These are phyloP conservation scores for Cladosporium velox DNA, from an alignment of 2,329 filamentous ascomycete species.

Conservation along the genomic window DNA sequence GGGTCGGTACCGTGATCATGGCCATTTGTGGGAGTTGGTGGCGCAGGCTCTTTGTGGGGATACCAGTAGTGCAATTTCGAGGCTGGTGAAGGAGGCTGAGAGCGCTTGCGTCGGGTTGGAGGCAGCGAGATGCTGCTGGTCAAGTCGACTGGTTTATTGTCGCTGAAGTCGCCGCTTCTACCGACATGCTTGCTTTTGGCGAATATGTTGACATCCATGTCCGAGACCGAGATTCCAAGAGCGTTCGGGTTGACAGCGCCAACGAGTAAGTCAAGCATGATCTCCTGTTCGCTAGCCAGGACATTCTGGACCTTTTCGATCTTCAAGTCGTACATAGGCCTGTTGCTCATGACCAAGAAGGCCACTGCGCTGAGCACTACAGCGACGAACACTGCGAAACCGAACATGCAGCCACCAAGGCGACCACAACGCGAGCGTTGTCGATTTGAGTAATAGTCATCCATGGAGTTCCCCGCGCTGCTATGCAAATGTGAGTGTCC, in stretches of 20 bases:
- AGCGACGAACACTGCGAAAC: slow-evolving; percentile 78
- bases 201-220: slow-evolving; percentile 89
- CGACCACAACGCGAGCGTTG: slow-evolving; percentile 50
- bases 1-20: slow-evolving; percentile 30
- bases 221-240: slow-evolving; percentile 79
- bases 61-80: slow-evolving; percentile 29
- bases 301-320: slow-evolving; percentile 84
- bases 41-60: neutral
- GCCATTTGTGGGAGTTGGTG: slow-evolving; percentile 9
- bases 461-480: slow-evolving; percentile 24
- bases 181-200: slow-evolving; percentile 84
- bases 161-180: slow-evolving; percentile 12
- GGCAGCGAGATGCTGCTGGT: slow-evolving; percentile 11
- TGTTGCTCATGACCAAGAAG: slow-evolving; percentile 89
- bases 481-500: slow-evolving; percentile 10
- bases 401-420: slow-evolving; percentile 82
- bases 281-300: slow-evolving; percentile 87
- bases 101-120: slow-evolving; percentile 6
- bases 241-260: slow-evolving; percentile 91
- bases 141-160: neutral
- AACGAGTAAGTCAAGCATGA: slow-evolving; percentile 91
- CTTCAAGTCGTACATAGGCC: slow-evolving; percentile 77
- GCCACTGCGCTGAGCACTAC: slow-evolving; percentile 82
- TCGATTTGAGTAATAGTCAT: slow-evolving; percentile 44
- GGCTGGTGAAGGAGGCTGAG: neutral